A percentile compares a stretch with the other conserved stretches of the same genome.
These are phyloP conservation scores for Psidium guajava DNA, from an alignment of 345 rosid genomes.

Conservation along the genomic window DNA sequence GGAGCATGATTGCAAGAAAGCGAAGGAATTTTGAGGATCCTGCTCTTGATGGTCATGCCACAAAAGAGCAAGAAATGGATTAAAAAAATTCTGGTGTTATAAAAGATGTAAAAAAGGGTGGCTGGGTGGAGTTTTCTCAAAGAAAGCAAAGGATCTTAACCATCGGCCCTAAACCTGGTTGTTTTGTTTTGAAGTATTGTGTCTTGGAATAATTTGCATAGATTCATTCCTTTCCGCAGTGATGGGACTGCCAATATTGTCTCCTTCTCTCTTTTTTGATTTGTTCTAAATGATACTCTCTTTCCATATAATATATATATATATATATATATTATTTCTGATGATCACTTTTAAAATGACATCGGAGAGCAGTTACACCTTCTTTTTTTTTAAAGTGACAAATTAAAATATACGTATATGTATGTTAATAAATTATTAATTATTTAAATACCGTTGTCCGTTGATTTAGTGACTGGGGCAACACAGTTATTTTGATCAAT, in stretches of 20 bases:
- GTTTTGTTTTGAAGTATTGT: not conserved
- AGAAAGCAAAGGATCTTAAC: no score
- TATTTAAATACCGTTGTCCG: no score
- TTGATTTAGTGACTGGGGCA: no score
- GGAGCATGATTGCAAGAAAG: conserved; percentile 39
- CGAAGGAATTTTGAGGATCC: conserved; percentile 46
- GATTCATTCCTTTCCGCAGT: not conserved
- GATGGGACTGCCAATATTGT: not conserved
- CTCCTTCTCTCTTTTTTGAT: not conserved
- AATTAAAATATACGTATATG: no score
- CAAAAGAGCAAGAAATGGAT: conserved; percentile 45
- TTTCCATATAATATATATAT: no score
- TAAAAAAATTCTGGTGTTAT: conserved; percentile 19
- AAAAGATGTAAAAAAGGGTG: conserved; percentile 41
- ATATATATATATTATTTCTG: no score
- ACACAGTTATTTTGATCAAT: no score
- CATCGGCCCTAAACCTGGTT: not conserved
- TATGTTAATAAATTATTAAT: no score
- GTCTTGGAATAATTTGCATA: conserved; percentile 3
- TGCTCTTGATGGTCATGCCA: conserved; percentile 34
- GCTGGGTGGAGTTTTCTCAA: no score
- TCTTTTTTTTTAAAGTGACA: no score
- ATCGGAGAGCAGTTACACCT: no score
- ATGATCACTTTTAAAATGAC: no score
- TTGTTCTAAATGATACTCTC: not conserved